These are phyloP conservation scores for Arctium lappa DNA, from an alignment of 129 eudicot genomes.

Conservation along the genomic window DNA sequence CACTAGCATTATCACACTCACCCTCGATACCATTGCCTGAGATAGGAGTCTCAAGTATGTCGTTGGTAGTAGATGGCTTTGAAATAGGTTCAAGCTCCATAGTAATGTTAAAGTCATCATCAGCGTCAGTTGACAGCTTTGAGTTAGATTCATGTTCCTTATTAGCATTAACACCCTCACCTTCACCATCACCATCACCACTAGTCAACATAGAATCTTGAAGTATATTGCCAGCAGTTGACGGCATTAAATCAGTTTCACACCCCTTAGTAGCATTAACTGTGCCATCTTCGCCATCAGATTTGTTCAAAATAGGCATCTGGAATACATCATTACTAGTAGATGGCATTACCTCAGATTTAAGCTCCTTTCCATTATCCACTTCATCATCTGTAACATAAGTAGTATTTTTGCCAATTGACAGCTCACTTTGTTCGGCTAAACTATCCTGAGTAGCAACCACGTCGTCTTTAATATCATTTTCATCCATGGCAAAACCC, in stretches of 20 bases:
- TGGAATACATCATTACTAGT: not conserved
- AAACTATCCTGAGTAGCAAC: constrained; percentile 8
- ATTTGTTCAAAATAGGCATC: not conserved
- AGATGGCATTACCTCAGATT: not conserved
- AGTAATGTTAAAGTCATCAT: not conserved
- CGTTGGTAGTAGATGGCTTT: not conserved
- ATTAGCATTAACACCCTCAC: not conserved
- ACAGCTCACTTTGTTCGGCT: not conserved
- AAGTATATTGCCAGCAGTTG: not conserved
- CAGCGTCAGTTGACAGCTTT: not conserved
- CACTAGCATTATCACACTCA: not conserved
- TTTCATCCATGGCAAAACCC: not conserved
- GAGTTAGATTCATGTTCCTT: not conserved
- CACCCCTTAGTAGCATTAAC: not conserved
- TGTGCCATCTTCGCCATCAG: not conserved
- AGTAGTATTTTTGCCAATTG: not conserved
- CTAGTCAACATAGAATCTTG: not conserved
- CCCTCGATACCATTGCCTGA: not conserved
- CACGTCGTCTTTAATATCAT: not conserved
- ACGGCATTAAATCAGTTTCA: not conserved
- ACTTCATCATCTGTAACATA: not conserved
- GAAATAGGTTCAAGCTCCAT: not conserved
- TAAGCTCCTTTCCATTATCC: constrained; percentile 4
- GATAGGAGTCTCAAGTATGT: constrained; percentile 9
- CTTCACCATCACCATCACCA: not conserved